Evolutionary conservation across 306 rosid species (phyloP).

Genomic region (Malus sieversii): DNA sequence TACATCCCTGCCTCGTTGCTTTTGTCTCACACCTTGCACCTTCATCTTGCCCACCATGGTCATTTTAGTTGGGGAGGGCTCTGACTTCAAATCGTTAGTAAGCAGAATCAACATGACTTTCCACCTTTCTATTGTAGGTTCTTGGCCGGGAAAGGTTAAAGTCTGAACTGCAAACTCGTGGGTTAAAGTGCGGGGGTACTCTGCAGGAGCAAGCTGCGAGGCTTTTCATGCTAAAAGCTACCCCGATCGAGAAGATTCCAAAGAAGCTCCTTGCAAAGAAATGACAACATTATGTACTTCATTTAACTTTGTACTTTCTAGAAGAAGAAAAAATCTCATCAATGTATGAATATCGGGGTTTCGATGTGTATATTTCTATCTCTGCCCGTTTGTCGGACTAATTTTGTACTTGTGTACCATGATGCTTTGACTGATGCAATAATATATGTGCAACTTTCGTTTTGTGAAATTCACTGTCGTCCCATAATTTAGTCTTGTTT

Average conservation of each 20-base stretch:
- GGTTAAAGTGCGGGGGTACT: conserved; percentile 92
- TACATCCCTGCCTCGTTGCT: neutral
- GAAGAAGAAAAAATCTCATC: neutral
- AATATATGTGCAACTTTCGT: neutral
- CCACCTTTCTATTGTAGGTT: conserved; percentile 28
- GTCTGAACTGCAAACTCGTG: conserved; percentile 64
- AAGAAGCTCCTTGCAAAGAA: conserved; percentile 79
- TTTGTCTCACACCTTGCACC: neutral
- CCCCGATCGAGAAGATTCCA: conserved; percentile 68
- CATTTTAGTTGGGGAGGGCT: neutral
- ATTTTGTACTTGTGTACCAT: neutral
- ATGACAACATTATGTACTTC: conserved; percentile 20
- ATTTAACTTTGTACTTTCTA: neutral
- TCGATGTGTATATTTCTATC: conserved; percentile 9
- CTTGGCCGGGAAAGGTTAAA: conserved; percentile 81
- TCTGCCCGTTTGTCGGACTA: neutral
- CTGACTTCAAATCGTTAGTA: neutral
- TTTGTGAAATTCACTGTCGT: neutral
- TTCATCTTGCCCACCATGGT: neutral
- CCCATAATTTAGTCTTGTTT: neutral
- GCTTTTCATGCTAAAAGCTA: conserved; percentile 77
- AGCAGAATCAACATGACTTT: neutral
- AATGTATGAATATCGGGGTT: neutral
- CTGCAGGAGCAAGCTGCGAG: conserved; percentile 84
- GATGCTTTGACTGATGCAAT: neutral